Percentiles rank a stretch among this genome's conserved stretches.
Conservation (phyloP, 495 filamentous ascomycete genomes). For the Tuber borchii region DNA sequence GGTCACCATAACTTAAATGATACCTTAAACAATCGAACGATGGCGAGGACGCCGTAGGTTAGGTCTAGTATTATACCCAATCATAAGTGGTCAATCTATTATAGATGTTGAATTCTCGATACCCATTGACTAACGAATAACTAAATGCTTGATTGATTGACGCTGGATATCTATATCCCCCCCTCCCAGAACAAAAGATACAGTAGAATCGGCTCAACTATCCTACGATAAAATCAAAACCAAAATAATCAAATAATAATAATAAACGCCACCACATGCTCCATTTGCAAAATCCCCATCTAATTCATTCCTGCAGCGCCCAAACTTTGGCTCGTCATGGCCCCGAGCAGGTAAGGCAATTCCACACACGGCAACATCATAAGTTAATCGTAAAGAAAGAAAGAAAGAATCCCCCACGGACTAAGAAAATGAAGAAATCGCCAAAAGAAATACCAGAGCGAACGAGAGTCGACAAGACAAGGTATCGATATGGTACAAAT, state of each 20-base stretch:
- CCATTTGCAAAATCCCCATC: background rate
- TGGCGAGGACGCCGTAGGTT: too few species aligned
- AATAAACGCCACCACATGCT: background rate
- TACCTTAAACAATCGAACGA: too few species aligned
- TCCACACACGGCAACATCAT: background rate
- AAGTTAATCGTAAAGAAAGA: background rate
- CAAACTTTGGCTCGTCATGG: background rate
- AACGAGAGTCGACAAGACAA: background rate
- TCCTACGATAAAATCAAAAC: background rate
- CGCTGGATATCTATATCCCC: background rate
- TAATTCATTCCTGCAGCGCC: background rate
- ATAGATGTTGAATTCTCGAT: too few species aligned
- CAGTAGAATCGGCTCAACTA: background rate
- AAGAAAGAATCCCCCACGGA: background rate
- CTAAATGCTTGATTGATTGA: background rate
- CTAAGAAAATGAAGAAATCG: background rate
- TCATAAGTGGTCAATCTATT: too few species aligned
- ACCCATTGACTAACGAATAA: background rate
- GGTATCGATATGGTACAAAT: conserved; percentile 3
- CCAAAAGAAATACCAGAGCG: background rate
- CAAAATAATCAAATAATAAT: background rate
- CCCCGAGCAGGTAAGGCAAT: background rate
- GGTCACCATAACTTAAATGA: too few species aligned
- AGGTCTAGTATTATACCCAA: too few species aligned
- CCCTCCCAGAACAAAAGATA: background rate